These are phyloP conservation scores for Fusarium begoniae DNA, from an alignment of 2,329 filamentous ascomycete species.

Conservation along the genomic window DNA sequence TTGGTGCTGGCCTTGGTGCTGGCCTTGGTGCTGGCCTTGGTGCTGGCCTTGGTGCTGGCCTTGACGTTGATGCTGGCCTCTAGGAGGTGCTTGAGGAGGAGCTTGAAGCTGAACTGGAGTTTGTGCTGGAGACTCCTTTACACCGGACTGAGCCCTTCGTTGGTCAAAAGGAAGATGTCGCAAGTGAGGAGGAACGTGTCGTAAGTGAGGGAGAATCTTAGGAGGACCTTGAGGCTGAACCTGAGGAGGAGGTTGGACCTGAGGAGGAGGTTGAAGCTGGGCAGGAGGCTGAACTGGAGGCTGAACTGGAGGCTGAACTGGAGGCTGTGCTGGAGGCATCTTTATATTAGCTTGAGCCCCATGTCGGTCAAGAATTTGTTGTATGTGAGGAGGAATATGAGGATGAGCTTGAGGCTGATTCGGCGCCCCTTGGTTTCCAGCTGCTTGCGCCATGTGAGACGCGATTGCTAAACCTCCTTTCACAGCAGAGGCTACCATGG, in stretches of 20 bases:
- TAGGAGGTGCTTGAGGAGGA: not conserved
- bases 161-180: not conserved
- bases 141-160: not conserved
- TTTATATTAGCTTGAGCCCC: not conserved
- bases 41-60: not conserved
- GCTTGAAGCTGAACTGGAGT: not conserved
- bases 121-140: not conserved
- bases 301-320: not conserved
- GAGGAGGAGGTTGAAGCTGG: not conserved
- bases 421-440: not conserved
- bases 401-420: not conserved
- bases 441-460: not conserved
- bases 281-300: too few relatives aligned
- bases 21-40: not conserved
- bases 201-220: not conserved
- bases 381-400: not conserved
- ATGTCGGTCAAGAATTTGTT: not conserved
- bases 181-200: not conserved
- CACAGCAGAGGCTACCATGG: not conserved
- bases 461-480: not conserved
- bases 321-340: not conserved
- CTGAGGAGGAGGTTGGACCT: not conserved
- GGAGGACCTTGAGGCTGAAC: not conserved
- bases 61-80: not conserved
- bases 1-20: rapidly evolving